These are phyloP conservation scores for Cupressus sempervirens DNA, from an alignment of 75 land plant genomes.

Conservation along the genomic window DNA sequence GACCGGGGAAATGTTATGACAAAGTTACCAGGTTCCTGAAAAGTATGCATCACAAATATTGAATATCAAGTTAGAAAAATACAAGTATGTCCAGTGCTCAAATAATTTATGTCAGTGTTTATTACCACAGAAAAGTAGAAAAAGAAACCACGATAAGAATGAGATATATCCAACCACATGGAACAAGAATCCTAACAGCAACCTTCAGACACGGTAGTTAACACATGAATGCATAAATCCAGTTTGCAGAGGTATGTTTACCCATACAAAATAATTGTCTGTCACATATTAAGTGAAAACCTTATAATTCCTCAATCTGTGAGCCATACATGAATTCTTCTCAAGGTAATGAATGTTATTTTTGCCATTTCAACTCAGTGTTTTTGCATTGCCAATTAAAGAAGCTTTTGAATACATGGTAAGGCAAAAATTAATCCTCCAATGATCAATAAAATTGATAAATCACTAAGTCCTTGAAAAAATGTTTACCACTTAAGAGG, in stretches of 20 bases:
- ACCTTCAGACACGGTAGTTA: neutral
- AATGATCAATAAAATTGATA: too few relatives aligned
- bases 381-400: too few relatives aligned
- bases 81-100: neutral
- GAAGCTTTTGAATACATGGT: too few relatives aligned
- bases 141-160: neutral
- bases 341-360: too few relatives aligned
- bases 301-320: too few relatives aligned
- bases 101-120: neutral
- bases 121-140: neutral
- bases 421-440: too few relatives aligned
- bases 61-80: neutral
- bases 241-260: neutral
- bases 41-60: slow-evolving; percentile 6
- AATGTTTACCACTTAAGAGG: neutral
- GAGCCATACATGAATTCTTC: too few relatives aligned
- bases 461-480: neutral
- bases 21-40: slow-evolving; percentile 93
- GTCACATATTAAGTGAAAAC: too few relatives aligned
- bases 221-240: neutral
- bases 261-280: too few relatives aligned
- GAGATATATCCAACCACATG: neutral
- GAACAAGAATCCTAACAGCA: neutral
- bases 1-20: slow-evolving; percentile 96
- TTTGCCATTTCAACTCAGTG: too few relatives aligned